Evolutionary conservation across 257 asterid species (phyloP).

Genomic region (Prunella vulgaris): DNA sequence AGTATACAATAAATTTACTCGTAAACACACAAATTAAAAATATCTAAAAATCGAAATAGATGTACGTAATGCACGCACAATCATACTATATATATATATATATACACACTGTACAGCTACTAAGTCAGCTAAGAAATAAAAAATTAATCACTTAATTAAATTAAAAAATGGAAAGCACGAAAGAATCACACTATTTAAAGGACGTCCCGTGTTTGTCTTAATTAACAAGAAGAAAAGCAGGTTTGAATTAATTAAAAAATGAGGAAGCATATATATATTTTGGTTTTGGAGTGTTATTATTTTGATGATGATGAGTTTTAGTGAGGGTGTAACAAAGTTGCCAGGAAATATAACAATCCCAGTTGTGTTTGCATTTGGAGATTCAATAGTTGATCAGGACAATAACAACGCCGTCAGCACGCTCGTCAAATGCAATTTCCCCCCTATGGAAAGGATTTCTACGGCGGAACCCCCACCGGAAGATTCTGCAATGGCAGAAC

Average conservation of each 20-base stretch:
- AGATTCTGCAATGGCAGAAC: constrained; percentile 69
- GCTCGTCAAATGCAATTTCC: constrained; percentile 32
- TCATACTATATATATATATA: neutral
- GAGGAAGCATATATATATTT: neutral
- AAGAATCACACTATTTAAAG: no score
- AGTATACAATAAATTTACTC: neutral
- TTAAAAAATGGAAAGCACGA: no score
- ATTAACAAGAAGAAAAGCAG: neutral
- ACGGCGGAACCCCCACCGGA: constrained; percentile 57
- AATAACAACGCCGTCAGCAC: constrained; percentile 44
- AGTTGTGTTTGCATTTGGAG: constrained; percentile 66
- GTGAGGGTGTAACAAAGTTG: constrained; percentile 37
- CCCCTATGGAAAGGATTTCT: constrained; percentile 67
- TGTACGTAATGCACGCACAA: no score
- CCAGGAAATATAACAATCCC: constrained; percentile 39
- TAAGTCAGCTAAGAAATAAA: neutral
- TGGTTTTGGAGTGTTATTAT: neutral
- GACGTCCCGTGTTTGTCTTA: neutral
- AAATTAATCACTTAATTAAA: no score
- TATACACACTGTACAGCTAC: no score
- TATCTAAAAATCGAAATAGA: no score
- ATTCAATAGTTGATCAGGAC: constrained; percentile 72
- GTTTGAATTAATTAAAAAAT: neutral
- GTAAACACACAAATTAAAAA: neutral
- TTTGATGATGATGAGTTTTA: neutral